Evolutionary conservation across 306 rosid species (phyloP).

Genomic region (Sicyos edulis): DNA sequence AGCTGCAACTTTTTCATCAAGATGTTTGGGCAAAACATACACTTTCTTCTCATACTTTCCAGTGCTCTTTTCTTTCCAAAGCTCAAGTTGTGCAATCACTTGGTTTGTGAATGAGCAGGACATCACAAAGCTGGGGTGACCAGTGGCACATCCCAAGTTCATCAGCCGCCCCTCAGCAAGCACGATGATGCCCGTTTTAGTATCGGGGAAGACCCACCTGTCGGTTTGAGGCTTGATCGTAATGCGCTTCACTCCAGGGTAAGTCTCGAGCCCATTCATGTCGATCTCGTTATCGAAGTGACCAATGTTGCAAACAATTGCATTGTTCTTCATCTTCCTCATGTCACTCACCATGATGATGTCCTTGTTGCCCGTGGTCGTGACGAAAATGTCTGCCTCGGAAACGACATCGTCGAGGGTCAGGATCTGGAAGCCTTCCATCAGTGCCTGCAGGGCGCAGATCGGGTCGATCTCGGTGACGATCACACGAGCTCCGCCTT

Average conservation of each 20-base stretch:
- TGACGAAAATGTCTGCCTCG: conserved; percentile 74
- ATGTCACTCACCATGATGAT: conserved; percentile 71
- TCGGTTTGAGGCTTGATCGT: conserved; percentile 95
- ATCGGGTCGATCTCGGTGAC: conserved; percentile 95
- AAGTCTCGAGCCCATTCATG: conserved; percentile 67
- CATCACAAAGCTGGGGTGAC: conserved; percentile 99
- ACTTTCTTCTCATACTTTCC: conserved; percentile 94
- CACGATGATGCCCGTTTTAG: conserved; percentile 54
- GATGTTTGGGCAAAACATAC: conserved; percentile 83
- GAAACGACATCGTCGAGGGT: conserved; percentile 55
- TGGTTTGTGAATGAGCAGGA: conserved; percentile 98
- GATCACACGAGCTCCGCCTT: conserved; percentile 85
- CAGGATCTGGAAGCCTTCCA: conserved; percentile 83
- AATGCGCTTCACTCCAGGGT: conserved; percentile 76
- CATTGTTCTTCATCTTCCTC: conserved; percentile 98
- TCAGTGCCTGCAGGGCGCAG: conserved; percentile 92
- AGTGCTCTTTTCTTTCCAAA: conserved; percentile 69
- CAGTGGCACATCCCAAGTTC: conserved; percentile 99
- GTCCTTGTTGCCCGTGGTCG: conserved; percentile 99
- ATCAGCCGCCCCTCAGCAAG: conserved; percentile 93
- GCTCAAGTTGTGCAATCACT: conserved; percentile 90
- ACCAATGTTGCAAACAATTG: conserved; percentile 91
- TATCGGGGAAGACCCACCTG: conserved; percentile 94
- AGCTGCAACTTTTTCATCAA: conserved; percentile 95
- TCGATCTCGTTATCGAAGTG: conserved; percentile 97